Base-by-base conservation (phyloP, 257 asterid species). In the Nicotiana tabacum region DNA sequence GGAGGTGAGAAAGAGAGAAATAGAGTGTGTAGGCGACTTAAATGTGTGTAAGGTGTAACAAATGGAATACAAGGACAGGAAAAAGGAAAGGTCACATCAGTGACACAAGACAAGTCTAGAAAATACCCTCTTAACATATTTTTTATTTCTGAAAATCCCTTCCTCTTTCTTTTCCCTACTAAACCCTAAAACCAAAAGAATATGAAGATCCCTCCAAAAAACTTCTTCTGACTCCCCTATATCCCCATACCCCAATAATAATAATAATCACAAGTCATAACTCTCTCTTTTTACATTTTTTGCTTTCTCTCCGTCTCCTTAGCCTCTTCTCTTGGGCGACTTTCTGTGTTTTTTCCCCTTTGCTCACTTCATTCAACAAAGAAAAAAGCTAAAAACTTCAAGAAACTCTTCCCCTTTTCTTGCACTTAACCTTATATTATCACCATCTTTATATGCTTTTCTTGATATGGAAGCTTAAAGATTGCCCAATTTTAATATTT, bases 281-380 rank as follows among this genome's bases (percentile, higher is more conserved):
- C 16, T 43, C 56, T 11, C 60, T 17, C 39, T 18, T 24, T 74
- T 13, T 53, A 53, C 16, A 43, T 43, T 43, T 53, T 53, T 74
- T 74, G 62, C 79, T 74, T 74, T 74, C 79, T 74, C 79, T 74
- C 83, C 83, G 70, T 80, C 7, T 66, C 62, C 83, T 46, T 80
- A 80, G 83, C 83, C 83, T 65, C 51, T 80, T 66, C 72, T 80
- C 10, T 80, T 80, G 83, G 83, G 83, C 21, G 77, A 80, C 46
- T 80, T 24, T 80, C 83, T 32, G 60, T 48, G 11, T 62, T 58
- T 61, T 65, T 33, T 37, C 6, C 30, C 61, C 18, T 53, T 72
- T n/a, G 13, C 70, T 33, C 69, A 18, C 35, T 55, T 78, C 66
- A 29, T 27, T 55, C 80, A 24, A 9, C 53, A 62, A 79, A 60